These are phyloP conservation scores for Acanthamoeba culbertsoni DNA, from an alignment of 208 protist genomes.

Conservation along the genomic window DNA sequence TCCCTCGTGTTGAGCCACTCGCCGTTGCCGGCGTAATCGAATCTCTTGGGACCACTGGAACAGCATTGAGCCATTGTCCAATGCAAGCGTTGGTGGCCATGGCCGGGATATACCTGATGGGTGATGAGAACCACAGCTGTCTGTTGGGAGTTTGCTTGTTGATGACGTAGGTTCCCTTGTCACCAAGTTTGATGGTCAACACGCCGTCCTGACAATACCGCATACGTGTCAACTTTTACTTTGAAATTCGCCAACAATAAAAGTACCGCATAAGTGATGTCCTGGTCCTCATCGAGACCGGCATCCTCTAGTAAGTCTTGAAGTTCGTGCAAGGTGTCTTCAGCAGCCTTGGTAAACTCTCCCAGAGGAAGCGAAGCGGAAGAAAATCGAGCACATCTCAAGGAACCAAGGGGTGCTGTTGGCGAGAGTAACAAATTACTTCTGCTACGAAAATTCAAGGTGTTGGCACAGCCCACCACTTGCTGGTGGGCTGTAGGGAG, in stretches of 20 bases:
- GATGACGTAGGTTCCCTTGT: slow-evolving; percentile 75
- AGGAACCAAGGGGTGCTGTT: background rate
- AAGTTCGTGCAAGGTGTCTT: background rate
- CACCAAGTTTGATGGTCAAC: slow-evolving; percentile 40
- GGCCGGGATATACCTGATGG: slow-evolving; percentile 49
- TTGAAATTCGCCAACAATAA: background rate
- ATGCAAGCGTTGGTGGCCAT: background rate
- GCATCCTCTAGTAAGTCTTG: background rate
- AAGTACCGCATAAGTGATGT: background rate
- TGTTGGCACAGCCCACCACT: no score
- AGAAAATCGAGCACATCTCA: background rate
- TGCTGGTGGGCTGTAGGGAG: no score
- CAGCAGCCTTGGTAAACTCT: background rate
- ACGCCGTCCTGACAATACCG: slow-evolving; percentile 36
- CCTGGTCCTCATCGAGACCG: background rate
- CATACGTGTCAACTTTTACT: no score
- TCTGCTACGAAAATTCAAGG: no score
- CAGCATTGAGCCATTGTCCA: slow-evolving; percentile 8
- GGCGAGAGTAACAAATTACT: background rate
- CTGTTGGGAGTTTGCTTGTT: slow-evolving; percentile 79
- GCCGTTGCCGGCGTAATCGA: background rate
- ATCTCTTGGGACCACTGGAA: slow-evolving; percentile 61
- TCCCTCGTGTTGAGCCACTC: slow-evolving; percentile 47
- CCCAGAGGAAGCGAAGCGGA: no score
- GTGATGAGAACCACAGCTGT: slow-evolving; percentile 78